These are phyloP conservation scores for Ustilago bromivora DNA, from an alignment of 1,284 basidiomycete genomes.

Conservation along the genomic window DNA sequence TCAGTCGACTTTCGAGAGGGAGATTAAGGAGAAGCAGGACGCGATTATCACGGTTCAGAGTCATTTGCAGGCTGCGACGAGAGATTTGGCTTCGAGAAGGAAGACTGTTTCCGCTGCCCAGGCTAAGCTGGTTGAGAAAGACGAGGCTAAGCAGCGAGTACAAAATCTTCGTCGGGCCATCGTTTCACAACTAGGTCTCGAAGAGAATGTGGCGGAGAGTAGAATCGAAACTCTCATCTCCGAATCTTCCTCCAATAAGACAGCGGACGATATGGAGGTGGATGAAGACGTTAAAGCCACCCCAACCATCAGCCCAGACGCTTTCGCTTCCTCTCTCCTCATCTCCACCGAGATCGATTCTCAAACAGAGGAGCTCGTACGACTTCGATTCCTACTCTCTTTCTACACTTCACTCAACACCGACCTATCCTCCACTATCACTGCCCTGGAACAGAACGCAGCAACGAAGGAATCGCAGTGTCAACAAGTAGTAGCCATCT, in stretches of 20 bases:
- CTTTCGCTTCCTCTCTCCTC: slow-evolving; percentile 9
- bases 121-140: slow-evolving; percentile 56
- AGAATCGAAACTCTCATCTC: not conserved
- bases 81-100: slow-evolving; percentile 88
- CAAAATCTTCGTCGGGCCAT: slow-evolving; percentile 57
- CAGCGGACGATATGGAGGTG: slow-evolving; percentile 35
- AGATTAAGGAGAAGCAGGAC: slow-evolving; percentile 88
- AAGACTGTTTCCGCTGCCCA: slow-evolving; percentile 71
- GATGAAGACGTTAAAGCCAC: slow-evolving; percentile 30
- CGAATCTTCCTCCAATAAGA: not conserved
- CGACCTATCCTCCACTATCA: slow-evolving; percentile 77
- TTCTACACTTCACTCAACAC: slow-evolving; percentile 23
- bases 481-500: slow-evolving; percentile 88
- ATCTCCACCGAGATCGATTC: slow-evolving; percentile 17
- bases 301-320: slow-evolving; percentile 7
- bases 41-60: slow-evolving; percentile 85
- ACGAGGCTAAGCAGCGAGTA: slow-evolving; percentile 54
- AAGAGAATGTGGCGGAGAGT: slow-evolving; percentile 12
- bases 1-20: slow-evolving; percentile 83
- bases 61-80: slow-evolving; percentile 87
- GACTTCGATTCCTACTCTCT: slow-evolving; percentile 49
- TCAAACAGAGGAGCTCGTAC: slow-evolving; percentile 47
- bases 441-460: slow-evolving; percentile 84
- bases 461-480: slow-evolving; percentile 84
- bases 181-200: slow-evolving; percentile 74